Evolutionary conservation across 2,329 filamentous ascomycete genomes (phyloP), one percentile per base, ranked within the genome.

Genomic region (Fusarium camptoceras): DNA sequence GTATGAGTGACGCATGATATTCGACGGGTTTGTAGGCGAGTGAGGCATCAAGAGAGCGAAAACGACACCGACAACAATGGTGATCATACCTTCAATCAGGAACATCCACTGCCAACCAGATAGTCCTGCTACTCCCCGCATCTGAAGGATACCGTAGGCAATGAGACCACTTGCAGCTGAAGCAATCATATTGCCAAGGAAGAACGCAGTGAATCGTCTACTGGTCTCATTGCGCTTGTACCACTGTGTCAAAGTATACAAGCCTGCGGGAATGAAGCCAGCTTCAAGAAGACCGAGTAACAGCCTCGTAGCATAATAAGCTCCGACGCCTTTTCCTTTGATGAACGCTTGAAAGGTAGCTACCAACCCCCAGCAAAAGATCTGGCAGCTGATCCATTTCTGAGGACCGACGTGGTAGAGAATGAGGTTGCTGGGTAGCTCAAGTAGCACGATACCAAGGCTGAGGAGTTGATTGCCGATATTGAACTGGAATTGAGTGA

Each of bases 241-340:
- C 83, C 82, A 85, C 3, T 80, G 77, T 0, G 83, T 84, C 2
- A 85, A 79, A 0, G 83, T 84, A 73, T 81, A 85, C 3, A 85
- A 74, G 9, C 82, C 82, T 2, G 81, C 83, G 5, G 72, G 72
- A 34, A 74, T 74, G 30, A 48, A 78, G 59, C 30, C 83, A 77
- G 64, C 73, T 46, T 76, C 78, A 58, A 70, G 84, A 68, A 74
- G 63, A 20, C 72, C 77, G 8, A 77, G 70, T 15, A 78, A 66
- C 16, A 80, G 77, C 20, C 84, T 76, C 22, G 80, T 81, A 64
- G 79, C 73, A 77, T 84, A 62, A 74, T 75, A 77, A 0, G 76
- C 67, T 6, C 68, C 75, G 3, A 72, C 56, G 4, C 76, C 74
- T 27, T 53, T 58, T 11, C 47, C 46, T 34, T 76, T 78, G 61